Conservation (phyloP, 2,329 filamentous ascomycete species). For the Xylaria sp. region DNA sequence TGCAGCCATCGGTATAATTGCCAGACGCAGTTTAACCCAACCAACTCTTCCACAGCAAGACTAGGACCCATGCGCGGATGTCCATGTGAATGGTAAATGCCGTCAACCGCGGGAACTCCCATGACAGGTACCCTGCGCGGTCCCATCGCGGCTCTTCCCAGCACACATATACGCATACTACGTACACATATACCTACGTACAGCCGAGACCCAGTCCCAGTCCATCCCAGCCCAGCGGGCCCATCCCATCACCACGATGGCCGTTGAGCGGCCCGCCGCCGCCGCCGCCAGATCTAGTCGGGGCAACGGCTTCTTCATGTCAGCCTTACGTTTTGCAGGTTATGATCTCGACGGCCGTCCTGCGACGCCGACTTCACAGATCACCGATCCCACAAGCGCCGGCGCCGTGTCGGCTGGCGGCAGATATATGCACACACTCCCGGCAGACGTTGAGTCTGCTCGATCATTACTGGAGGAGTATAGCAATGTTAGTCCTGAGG, state of each 20-base stretch:
- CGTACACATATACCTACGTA: background rate
- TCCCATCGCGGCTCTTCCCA: background rate
- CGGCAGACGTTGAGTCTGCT: conserved; percentile 46
- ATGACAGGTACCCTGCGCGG: background rate
- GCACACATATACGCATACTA: background rate
- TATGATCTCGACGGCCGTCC: conserved; percentile 25
- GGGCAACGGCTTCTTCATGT: conserved; percentile 25
- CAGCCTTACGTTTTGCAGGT: conserved; percentile 32
- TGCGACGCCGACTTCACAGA: conserved; percentile 5
- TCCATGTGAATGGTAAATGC: background rate
- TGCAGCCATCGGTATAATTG: background rate
- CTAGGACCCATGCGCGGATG: background rate
- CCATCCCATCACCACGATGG: conserved; percentile 11
- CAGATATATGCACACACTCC: conserved; percentile 46
- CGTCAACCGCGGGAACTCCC: background rate
- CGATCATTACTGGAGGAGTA: conserved; percentile 45
- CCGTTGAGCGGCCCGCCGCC: conserved; percentile 13
- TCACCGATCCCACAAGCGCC: background rate
- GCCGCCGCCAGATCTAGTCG: conserved; percentile 9
- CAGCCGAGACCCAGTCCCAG: background rate
- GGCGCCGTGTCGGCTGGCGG: conserved; percentile 23
- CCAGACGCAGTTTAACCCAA: background rate
- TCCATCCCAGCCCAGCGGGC: background rate
- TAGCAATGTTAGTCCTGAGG: conserved; percentile 45
- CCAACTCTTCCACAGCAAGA: background rate